phyloP scores from a whole-genome alignment of 495 filamentous ascomycete genomes.

The Neurospora hispaniola region DNA sequence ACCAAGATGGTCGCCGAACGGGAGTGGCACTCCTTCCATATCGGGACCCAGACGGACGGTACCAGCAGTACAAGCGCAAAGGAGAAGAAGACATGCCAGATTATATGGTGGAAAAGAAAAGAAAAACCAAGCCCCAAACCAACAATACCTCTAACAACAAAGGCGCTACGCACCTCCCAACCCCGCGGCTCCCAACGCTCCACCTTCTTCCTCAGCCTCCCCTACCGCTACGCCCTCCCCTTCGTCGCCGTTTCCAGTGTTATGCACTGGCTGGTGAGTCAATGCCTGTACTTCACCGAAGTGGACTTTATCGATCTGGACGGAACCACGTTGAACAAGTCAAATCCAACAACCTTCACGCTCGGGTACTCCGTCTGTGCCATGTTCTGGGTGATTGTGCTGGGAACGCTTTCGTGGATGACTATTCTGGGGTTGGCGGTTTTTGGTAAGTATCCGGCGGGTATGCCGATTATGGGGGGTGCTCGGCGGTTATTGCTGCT shows the following conservation, averaged over 20 bases:
- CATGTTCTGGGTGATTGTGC: background rate
- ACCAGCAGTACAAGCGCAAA: no score
- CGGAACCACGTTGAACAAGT: background rate
- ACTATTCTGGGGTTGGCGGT: background rate
- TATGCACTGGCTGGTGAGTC: constrained; percentile 35
- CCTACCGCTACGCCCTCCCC: constrained; percentile 32
- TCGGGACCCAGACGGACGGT: background rate
- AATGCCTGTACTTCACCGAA: constrained; percentile 29
- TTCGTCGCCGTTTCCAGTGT: constrained; percentile 20
- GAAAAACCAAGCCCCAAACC: background rate
- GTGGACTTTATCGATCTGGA: background rate
- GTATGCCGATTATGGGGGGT: background rate
- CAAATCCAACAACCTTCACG: background rate
- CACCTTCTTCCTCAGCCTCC: constrained; percentile 38
- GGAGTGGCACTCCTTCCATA: constrained; percentile 20
- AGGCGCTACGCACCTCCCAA: constrained; percentile 6
- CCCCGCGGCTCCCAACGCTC: constrained; percentile 28
- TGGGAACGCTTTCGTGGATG: background rate
- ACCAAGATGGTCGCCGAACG: constrained; percentile 22
- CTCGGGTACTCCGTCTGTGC: background rate
- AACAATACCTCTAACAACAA: no score
- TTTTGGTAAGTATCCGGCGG: background rate
- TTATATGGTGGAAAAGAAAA: background rate
- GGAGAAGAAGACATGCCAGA: background rate
- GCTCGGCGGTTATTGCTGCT: background rate